Evolutionary conservation across 176 grass and related monocot genomes (phyloP).

Genomic region (Oryza brachyantha): DNA sequence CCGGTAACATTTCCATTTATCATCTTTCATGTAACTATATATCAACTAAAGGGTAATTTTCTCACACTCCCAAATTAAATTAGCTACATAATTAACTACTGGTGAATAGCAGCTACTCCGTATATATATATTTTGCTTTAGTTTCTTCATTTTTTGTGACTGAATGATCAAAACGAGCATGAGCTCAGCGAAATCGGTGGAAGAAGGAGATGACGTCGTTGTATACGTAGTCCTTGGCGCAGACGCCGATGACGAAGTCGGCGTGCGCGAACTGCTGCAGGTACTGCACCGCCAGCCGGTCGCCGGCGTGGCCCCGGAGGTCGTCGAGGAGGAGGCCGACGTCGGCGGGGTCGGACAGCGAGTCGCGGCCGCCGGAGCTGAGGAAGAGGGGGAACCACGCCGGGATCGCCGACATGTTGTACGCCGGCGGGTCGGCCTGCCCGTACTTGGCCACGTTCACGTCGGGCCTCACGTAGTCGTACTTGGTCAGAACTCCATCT

Average conservation of each 20-base stretch:
- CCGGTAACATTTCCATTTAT: neutral
- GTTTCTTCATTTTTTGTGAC: neutral
- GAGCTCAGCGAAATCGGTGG: slow-evolving; percentile 34
- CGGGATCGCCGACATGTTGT: slow-evolving; percentile 58
- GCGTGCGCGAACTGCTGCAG: slow-evolving; percentile 63
- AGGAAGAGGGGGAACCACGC: slow-evolving; percentile 60
- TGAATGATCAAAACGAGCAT: neutral
- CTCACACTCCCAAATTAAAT: neutral
- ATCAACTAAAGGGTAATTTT: neutral
- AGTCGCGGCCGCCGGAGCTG: slow-evolving; percentile 77
- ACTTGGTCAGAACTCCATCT: slow-evolving; percentile 63
- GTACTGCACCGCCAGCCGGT: slow-evolving; percentile 61
- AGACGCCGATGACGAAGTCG: slow-evolving; percentile 70
- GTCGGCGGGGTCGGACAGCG: slow-evolving; percentile 55
- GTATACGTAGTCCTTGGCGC: slow-evolving; percentile 72
- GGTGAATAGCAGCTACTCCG: neutral
- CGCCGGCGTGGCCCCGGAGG: slow-evolving; percentile 45
- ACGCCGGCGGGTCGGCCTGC: slow-evolving; percentile 49
- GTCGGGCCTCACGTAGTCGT: slow-evolving; percentile 48
- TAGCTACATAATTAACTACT: neutral
- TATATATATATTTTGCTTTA: neutral
- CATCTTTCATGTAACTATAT: neutral
- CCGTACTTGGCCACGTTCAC: slow-evolving; percentile 62
- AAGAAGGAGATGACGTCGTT: slow-evolving; percentile 57
- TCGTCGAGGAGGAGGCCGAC: slow-evolving; percentile 48